A percentile compares a stretch with the other conserved stretches of the same genome.
Conservation (phyloP, 139 green algal genomes). For the Micractinium sp. region DNA sequence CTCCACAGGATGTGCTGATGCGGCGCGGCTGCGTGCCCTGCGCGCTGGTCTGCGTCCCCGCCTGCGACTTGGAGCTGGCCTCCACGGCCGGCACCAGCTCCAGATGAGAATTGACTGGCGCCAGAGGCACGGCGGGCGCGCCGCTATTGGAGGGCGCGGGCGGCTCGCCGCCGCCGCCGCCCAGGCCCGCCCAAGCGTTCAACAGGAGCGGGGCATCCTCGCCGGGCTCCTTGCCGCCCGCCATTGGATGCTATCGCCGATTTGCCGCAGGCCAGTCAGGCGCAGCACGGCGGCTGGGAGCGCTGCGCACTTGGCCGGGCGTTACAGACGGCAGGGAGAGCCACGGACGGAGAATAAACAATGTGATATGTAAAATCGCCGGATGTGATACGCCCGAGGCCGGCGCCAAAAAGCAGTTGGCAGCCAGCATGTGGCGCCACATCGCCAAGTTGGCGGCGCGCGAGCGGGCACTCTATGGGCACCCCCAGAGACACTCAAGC, state of each 20-base stretch:
- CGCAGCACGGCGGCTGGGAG: too few species aligned
- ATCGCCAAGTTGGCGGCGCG: too few species aligned
- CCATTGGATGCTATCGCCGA: neutral
- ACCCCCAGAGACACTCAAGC: too few species aligned
- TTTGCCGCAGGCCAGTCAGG: too few species aligned
- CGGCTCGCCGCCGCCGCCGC: neutral
- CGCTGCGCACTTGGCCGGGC: too few species aligned
- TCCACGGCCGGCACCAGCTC: neutral
- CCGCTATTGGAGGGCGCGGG: neutral
- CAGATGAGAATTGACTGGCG: neutral
- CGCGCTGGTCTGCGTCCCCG: neutral
- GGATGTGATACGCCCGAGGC: too few species aligned
- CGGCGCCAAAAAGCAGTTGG: too few species aligned
- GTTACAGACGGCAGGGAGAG: too few species aligned
- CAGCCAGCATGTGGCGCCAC: too few species aligned
- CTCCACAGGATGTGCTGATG: neutral
- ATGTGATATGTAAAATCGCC: too few species aligned
- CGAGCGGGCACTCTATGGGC: too few species aligned
- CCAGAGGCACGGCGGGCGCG: neutral
- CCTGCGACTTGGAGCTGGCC: neutral
- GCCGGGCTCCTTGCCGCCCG: neutral
- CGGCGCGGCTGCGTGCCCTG: neutral
- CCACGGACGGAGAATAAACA: too few species aligned
- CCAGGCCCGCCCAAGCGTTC: neutral
- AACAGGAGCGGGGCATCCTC: slow-evolving; percentile 12